Base-by-base conservation (phyloP, 2,329 filamentous ascomycete species). In the Colletotrichum somersetense region DNA sequence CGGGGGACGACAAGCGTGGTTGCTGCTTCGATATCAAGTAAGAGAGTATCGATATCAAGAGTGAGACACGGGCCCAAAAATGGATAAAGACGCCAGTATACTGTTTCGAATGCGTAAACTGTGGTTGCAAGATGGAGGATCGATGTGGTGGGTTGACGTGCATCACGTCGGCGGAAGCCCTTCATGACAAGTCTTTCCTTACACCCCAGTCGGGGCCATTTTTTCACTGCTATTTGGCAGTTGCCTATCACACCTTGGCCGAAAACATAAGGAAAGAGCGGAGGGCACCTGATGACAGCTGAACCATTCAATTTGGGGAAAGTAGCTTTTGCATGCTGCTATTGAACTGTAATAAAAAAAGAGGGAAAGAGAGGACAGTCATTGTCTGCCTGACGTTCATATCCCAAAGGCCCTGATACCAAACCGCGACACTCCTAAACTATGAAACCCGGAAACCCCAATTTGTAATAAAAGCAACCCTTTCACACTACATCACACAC, bases 291-390 rank as follows among this genome's bases (percentile, higher is more conserved):
- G 38, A 44, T 16, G 7, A 64, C 44, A 6, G 11, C 57, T 56
- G 42, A n/a, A 23, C 18, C 35, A 61, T 30, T 72, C 69, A 64
- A 56, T 46, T 69, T 69, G 64, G 48, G 53, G 42, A 38, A 61
- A 40, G 52, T 35, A 52, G 67, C 63, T 61, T 66, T 33, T 48
- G 11, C n/a, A 14, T 46, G 56, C 57, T 62, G n/a, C 52, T 62
- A 62, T 57, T 46, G 56, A 62, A 58, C 57, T 62, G 46, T 62
- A 14, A 40, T 26, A 38, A 20, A 38, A 64, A 70, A 64, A 70
- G 16, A 1, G 40, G n/a, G 66, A 58, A 73, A 74, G 8, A 61
- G 58, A 69, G 44, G 52, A 61, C 59, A 46, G 57, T 46, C 53
- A 48, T 26, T 48, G 35, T 44, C 67, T 38, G 14, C n/a, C 20